Evolutionary conservation across 768 basidiomycete genomes (phyloP), one percentile per base, ranked within the genome.

Genomic region (Nidularia pulvinata): DNA sequence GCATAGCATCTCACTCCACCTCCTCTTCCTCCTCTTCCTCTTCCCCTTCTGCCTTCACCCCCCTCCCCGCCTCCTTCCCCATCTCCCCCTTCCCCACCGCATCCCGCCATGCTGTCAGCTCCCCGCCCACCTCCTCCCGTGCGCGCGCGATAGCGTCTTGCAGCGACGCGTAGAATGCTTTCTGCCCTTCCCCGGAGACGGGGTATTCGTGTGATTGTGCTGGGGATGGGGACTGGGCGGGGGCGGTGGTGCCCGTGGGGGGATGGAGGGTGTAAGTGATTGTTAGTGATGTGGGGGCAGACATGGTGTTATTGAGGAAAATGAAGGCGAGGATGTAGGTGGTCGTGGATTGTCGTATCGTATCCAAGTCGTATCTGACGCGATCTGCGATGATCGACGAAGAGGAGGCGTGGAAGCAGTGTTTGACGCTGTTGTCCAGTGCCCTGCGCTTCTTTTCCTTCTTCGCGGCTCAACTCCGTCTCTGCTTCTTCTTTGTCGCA

Each of bases 41-140:
- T 5, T 69, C 73, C 0, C 75, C 80, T 13, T 76, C 83, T 3
- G 76, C 78, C 7, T 73, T 77, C 0, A 67, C 11, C 63, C 69
- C 52, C 69, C 22, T 74, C 56, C 66, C 74, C 11, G 68, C 68
- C 59, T 91, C 89, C 61, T 88, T 90, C 13, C 62, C 75, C 59
- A 79, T 64, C 65, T 92, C 90, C 6, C 69, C 62, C 47, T 78
- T 86, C 10, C 89, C 87, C 4, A 91, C 84, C 5, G 79, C 78
- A 67, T 92, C 89, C 60, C 86, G 78, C 90, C 89, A 91, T 5
- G 66, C 76, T 0, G 90, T 91, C 66, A 92, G 65, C 57, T 90
- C 86, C 44, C 83, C 76, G 7, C 90, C 90, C 4, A 89, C 58
- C 32, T 75, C 70, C 43, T 71, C 73, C 56, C 74, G 83, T 32